Evolutionary conservation across 2,329 filamentous ascomycete species (phyloP).

Genomic region (Talaromyces sp.): DNA sequence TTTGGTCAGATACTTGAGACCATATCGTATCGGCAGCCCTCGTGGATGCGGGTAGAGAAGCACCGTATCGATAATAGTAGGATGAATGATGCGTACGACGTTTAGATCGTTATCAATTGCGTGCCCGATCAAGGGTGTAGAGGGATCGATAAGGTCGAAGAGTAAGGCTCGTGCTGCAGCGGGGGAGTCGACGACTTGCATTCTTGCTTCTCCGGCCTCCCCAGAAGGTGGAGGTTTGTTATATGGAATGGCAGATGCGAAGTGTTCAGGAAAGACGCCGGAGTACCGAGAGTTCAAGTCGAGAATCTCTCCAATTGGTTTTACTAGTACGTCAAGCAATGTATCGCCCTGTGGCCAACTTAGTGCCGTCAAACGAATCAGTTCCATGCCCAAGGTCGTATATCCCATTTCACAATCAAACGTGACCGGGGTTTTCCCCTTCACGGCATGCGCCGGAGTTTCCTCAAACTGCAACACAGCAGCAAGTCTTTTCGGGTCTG

Average conservation of each 20-base stretch:
- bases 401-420: conserved; percentile 99
- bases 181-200: conserved; percentile 75
- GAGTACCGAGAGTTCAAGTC: conserved; percentile 93
- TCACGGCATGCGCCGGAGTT: conserved; percentile 56
- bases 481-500: conserved; percentile 71
- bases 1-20: conserved; percentile 71
- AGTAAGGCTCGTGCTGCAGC: conserved; percentile 71
- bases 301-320: conserved; percentile 76
- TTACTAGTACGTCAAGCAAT: conserved; percentile 80
- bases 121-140: conserved; percentile 85
- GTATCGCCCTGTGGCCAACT: conserved; percentile 76
- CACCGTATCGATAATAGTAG: conserved; percentile 78
- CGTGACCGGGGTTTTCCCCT: conserved; percentile 55
- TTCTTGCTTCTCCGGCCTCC: conserved; percentile 27
- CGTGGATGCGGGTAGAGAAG: conserved; percentile 75
- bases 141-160: conserved; percentile 69
- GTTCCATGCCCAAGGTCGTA: conserved; percentile 80
- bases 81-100: conserved; percentile 76
- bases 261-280: conserved; percentile 76
- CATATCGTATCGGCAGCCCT: conserved; percentile 73
- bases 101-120: conserved; percentile 96
- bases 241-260: conserved; percentile 64
- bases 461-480: conserved; percentile 72
- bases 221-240: conserved; percentile 24
- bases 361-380: conserved; percentile 84